phyloP scores from a whole-genome alignment of 805 yeast genomes.

The Lipomyces yamadae region DNA sequence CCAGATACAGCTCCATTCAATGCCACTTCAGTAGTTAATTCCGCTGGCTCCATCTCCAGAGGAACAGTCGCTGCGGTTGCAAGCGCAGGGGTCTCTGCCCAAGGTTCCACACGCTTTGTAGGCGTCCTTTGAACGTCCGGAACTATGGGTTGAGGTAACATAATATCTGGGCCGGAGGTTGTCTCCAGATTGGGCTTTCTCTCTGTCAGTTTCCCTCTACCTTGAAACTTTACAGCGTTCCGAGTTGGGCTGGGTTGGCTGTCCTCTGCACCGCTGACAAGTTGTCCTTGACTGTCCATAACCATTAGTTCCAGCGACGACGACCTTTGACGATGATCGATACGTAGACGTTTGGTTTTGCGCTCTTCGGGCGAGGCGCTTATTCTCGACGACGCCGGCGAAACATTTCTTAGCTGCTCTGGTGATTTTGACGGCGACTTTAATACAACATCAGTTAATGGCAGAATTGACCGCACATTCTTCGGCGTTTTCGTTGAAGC shows the following conservation, averaged over 20 bases:
- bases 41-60: not conserved
- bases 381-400: not conserved
- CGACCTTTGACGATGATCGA: not conserved
- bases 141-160: not conserved
- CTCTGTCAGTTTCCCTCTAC: not conserved
- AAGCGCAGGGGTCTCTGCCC: not conserved
- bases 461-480: not conserved
- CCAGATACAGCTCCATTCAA: not conserved
- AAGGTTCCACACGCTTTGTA: not conserved
- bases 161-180: not conserved
- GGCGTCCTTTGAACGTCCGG: not conserved
- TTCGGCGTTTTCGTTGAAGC: not conserved
- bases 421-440: slow-evolving; percentile 9
- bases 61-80: not conserved
- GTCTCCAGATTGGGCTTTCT: not conserved
- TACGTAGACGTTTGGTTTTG: not conserved
- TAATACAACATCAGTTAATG: not conserved
- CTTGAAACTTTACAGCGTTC: not conserved
- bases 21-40: not conserved
- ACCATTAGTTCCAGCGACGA: slow-evolving; percentile 1
- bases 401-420: not conserved
- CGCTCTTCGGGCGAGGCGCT: not conserved
- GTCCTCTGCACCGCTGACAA: slow-evolving; percentile 6
- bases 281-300: not conserved
- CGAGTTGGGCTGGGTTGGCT: not conserved